phyloP scores from a whole-genome alignment of 345 rosid genomes.

The rapeseed (Brassica napus) region Da-Ae NC_063441.1:19306501-19307000 shows the following conservation, averaged over 20 bases:
- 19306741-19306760: conserved; percentile 79
- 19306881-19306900: too few species aligned
- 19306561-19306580: conserved; percentile 90
- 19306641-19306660: background rate
- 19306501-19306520: background rate
- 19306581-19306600: conserved; percentile 96
- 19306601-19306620: conserved; percentile 96
- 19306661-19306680: background rate
- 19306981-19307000: too few species aligned
- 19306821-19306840: conserved; percentile 5
- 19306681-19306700: background rate
- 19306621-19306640: conserved; percentile 77
- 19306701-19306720: background rate
- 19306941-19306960: too few species aligned
- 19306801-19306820: conserved; percentile 58
- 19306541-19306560: conserved; percentile 85
- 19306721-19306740: conserved; percentile 82
- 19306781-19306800: conserved; percentile 91
- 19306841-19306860: background rate
- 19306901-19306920: too few species aligned
- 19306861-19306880: too few species aligned
- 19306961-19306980: too few species aligned
- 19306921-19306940: too few species aligned
- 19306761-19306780: conserved; percentile 50
- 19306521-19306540: conserved; percentile 9